Conservation (phyloP, 768 basidiomycete genomes). For the Lactarius hengduanensis region DNA sequence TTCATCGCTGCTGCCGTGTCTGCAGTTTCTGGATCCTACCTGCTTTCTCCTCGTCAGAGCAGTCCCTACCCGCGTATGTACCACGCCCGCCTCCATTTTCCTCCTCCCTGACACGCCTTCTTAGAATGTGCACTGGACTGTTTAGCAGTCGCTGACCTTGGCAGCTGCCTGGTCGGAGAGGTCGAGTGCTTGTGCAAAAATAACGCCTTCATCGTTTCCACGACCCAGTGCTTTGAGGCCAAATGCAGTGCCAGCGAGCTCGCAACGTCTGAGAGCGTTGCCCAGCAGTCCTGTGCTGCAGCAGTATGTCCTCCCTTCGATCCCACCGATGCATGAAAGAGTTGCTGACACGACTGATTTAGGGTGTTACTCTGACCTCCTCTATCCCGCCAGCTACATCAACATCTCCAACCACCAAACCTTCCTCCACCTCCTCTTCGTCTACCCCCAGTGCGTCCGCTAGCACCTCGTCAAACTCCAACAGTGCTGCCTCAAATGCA, state of each 20-base stretch:
- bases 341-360: neutral
- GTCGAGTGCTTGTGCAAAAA: conserved; percentile 57
- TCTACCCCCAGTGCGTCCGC: conserved; percentile 2
- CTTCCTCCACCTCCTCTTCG: neutral
- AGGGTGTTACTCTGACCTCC: conserved; percentile 28
- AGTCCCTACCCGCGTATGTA: conserved; percentile 18
- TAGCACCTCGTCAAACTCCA: conserved; percentile 1
- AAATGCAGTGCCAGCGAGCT: conserved; percentile 52
- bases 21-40: conserved; percentile 33
- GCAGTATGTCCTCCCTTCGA: conserved; percentile 41
- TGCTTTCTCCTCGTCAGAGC: conserved; percentile 24
- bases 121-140: conserved; percentile 56
- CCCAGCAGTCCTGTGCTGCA: conserved; percentile 45
- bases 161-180: conserved; percentile 49
- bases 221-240: conserved; percentile 48
- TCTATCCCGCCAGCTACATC: neutral
- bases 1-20: conserved; percentile 42
- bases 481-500: conserved; percentile 7
- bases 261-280: conserved; percentile 40
- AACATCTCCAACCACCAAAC: neutral
- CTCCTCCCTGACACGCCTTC: conserved; percentile 5
- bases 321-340: neutral
- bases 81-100: neutral
- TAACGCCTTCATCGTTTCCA: conserved; percentile 43
- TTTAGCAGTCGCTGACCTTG: conserved; percentile 44